These are phyloP conservation scores for Acacia crassicarpa DNA, from an alignment of 306 rosid genomes.

Conservation along the genomic window DNA sequence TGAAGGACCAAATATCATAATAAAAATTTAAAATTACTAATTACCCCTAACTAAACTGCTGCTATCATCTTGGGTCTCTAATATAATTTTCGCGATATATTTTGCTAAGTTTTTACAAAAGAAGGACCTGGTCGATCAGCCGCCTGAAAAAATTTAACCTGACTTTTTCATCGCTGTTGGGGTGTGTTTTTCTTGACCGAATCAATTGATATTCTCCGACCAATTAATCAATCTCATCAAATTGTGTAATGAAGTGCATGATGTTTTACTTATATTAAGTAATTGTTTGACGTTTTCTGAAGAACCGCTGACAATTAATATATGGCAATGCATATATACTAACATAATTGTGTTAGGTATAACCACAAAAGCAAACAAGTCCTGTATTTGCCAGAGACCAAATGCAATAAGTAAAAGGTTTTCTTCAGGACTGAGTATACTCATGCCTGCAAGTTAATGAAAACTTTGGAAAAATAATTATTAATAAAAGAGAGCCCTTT, in stretches of 20 bases:
- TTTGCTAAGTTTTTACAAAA: too few species aligned
- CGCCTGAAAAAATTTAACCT: background rate
- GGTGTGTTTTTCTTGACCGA: background rate
- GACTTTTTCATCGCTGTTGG: background rate
- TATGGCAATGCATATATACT: background rate
- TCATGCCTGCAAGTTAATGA: background rate
- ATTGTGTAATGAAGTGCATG: background rate
- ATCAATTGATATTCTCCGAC: background rate
- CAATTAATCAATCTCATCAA: background rate
- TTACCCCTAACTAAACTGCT: too few species aligned
- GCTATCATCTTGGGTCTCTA: too few species aligned
- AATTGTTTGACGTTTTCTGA: background rate
- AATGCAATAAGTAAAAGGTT: background rate
- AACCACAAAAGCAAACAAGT: background rate
- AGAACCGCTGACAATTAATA: background rate
- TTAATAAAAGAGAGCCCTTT: background rate
- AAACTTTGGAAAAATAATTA: background rate
- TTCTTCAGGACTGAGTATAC: background rate
- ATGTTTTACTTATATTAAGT: background rate
- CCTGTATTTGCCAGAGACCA: background rate
- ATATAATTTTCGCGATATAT: too few species aligned
- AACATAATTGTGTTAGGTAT: background rate
- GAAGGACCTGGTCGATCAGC: too few species aligned
- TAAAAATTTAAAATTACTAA: too few species aligned
- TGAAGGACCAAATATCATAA: too few species aligned